Conservation (phyloP, 768 basidiomycete species). For the Trametes cingulata region DNA sequence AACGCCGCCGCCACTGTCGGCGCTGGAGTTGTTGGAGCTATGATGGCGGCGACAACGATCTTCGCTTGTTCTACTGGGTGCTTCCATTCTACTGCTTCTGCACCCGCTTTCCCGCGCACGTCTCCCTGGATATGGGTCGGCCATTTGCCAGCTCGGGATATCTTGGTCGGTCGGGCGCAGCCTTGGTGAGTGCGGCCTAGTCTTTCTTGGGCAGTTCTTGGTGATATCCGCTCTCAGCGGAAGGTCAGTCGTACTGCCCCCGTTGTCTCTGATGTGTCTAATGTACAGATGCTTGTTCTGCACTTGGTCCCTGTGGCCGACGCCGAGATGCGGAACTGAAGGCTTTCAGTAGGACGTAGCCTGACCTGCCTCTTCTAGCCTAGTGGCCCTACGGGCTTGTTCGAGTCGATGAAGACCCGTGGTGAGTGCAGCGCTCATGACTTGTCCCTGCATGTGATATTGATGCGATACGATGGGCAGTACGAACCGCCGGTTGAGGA, state of each 20-base stretch:
- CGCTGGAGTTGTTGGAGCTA: not conserved
- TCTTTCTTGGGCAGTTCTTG: not conserved
- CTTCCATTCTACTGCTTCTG: conserved; percentile 1
- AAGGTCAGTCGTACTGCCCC: too few relatives aligned
- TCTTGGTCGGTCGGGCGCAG: not conserved
- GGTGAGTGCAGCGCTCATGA: not conserved
- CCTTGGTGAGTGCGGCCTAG: not conserved
- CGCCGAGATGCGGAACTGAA: too few relatives aligned
- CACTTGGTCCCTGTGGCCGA: too few relatives aligned
- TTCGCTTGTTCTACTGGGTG: not conserved
- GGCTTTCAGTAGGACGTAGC: too few relatives aligned
- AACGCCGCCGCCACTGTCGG: not conserved
- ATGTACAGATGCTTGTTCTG: too few relatives aligned
- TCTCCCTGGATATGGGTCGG: not conserved
- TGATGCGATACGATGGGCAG: too few relatives aligned
- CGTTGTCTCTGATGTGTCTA: not conserved
- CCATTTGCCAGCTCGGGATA: conserved; percentile 5
- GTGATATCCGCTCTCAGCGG: too few relatives aligned
- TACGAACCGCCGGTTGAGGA: too few relatives aligned
- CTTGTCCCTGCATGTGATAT: not conserved
- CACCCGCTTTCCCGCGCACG: conserved; percentile 4
- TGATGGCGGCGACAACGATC: not conserved
- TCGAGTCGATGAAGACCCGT: too few relatives aligned
- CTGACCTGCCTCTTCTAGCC: too few relatives aligned
- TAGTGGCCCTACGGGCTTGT: too few relatives aligned